Base-by-base conservation (phyloP, 108 stramenopile species). In the Bacterosira constricta region DNA sequence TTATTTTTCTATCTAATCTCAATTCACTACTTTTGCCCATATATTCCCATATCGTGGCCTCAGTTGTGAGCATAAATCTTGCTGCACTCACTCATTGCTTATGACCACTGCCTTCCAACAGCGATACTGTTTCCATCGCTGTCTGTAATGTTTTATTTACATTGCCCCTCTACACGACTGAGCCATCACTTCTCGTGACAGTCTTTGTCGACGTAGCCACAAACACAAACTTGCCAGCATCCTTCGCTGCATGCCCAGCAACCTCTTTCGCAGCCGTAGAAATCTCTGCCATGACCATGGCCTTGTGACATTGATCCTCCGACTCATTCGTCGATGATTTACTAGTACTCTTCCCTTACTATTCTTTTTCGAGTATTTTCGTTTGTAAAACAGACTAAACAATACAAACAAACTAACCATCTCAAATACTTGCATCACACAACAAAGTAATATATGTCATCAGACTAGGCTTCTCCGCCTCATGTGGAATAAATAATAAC, bases 391-490 rank as follows among this genome's bases (percentile, higher is more conserved):
- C 29, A 73, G 65, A 52, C 78, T 73, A 42, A 95, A 92, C 32
- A 95, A 65, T 30, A 89, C 47, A 49, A 95, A 90, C 29, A 95
- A 73, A 66, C 90, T 91, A 9, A 70, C 83, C 94, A 95, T 95
- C 75, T 95, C 94, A 66, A 88, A 87, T 27, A 77, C 69, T 66
- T 95, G 94, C 1, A 88, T 66, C 13, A 31, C 71, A 27, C 69
- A 68, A 20, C 85, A 87, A 66, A 51, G 36, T 82, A 77, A 46
- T 90, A 87, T 20, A 44, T 69, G 47, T 69, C 52, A 36, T 66
- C 17, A 21, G 45, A 38, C 1, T 63, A 64, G 49, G 77, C 79
- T 23, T 59, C 55, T 8, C 72, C 64, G 23, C 76, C 63, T 6
- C 56, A 39, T 37, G 65, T 67, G 34, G 70, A 52, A 25, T 74